phyloP scores from a whole-genome alignment of 2,329 filamentous ascomycete genomes.

The Basipetospora chlamydospora region DNA sequence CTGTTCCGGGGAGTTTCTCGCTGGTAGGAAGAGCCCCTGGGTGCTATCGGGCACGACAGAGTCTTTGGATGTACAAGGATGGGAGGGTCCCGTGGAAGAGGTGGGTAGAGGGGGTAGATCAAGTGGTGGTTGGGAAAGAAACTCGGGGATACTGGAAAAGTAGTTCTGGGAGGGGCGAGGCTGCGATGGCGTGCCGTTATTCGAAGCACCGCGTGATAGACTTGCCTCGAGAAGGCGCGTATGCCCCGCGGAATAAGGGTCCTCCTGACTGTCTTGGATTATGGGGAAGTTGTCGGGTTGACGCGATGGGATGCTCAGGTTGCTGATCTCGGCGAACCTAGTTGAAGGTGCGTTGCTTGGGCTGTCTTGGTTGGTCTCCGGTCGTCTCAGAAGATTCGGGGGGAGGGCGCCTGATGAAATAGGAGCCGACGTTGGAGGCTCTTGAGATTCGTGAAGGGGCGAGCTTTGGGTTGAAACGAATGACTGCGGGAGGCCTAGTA shows the following conservation, averaged over 20 bases:
- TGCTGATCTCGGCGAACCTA: neutral
- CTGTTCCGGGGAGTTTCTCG: neutral
- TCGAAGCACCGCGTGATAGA: too few relatives aligned
- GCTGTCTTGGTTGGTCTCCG: too few relatives aligned
- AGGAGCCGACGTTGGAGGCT: neutral
- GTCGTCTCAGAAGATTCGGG: too few relatives aligned
- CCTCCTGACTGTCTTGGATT: neutral
- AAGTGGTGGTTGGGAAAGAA: conserved; percentile 2
- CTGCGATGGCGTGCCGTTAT: too few relatives aligned
- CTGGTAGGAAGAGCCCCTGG: neutral
- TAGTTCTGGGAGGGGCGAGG: too few relatives aligned
- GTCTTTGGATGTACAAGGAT: neutral
- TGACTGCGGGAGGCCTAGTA: conserved; percentile 5
- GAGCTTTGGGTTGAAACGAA: conserved; percentile 9
- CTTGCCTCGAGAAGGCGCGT: too few relatives aligned
- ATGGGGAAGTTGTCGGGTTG: neutral
- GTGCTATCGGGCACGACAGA: neutral
- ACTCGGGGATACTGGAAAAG: neutral
- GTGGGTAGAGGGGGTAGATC: neutral
- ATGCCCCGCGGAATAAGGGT: too few relatives aligned
- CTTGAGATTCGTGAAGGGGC: conserved; percentile 2
- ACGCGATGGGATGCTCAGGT: conserved; percentile 3
- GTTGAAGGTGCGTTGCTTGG: too few relatives aligned
- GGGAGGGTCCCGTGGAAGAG: neutral
- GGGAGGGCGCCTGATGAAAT: neutral